A percentile compares a stretch with the other conserved stretches of the same genome.
phyloP scores from a whole-genome alignment of 371 early-diverging fungal species.

The Mucor sp. region DNA sequence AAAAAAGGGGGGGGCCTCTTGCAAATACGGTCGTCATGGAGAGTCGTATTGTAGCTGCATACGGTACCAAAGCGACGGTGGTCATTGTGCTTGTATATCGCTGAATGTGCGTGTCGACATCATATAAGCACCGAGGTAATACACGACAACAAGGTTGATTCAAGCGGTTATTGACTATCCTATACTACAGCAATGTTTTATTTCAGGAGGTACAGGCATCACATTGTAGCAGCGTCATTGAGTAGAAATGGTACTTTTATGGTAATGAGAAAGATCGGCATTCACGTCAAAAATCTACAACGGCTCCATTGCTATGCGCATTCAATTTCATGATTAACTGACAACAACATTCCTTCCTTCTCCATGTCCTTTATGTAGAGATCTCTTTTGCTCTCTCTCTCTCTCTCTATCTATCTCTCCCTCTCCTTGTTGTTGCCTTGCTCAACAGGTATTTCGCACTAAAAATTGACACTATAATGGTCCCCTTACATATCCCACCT shows the following conservation, averaged over 20 bases:
- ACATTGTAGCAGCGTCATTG: neutral
- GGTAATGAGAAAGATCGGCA: conserved; percentile 4
- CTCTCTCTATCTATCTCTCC: too few species aligned
- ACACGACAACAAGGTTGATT: neutral
- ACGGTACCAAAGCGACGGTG: neutral
- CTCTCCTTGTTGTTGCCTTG: neutral
- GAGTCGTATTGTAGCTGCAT: too few species aligned
- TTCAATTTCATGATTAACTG: conserved; percentile 2
- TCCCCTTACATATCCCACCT: neutral
- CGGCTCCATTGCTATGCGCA: neutral
- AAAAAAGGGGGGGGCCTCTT: neutral
- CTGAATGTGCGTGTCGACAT: neutral
- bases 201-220: neutral
- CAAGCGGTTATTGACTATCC: neutral
- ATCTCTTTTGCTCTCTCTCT: neutral
- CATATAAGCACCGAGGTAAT: neutral
- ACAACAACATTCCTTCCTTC: neutral
- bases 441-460: neutral
- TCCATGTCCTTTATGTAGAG: neutral
- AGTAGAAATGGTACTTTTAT: neutral
- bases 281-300: neutral
- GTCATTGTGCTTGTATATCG: neutral
- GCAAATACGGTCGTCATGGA: neutral
- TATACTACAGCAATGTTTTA: neutral
- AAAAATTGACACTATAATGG: neutral